These are phyloP conservation scores for Ophiognomonia clavigignenti-juglandacearum DNA, from an alignment of 2,329 filamentous ascomycete genomes.

Conservation along the genomic window DNA sequence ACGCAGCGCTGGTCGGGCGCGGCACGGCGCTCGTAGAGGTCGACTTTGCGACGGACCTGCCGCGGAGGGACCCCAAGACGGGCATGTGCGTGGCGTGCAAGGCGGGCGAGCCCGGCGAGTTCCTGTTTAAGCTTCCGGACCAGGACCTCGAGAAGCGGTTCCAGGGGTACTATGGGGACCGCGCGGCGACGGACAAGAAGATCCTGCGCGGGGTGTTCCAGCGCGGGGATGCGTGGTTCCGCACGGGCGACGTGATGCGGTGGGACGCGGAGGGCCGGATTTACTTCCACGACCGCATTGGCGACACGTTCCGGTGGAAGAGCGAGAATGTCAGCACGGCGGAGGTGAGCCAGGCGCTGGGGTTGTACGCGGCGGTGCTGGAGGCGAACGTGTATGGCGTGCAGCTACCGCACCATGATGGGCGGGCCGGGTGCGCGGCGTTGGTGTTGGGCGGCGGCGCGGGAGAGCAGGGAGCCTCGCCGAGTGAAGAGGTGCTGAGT, in stretches of 20 bases:
- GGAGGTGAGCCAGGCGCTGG: constrained; percentile 74
- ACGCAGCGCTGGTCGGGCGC: constrained; percentile 46
- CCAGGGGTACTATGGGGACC: constrained; percentile 78
- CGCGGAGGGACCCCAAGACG: constrained; percentile 62
- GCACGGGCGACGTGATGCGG: constrained; percentile 77
- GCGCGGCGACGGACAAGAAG: constrained; percentile 66
- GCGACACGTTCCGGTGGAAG: constrained; percentile 77
- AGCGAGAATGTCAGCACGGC: constrained; percentile 78
- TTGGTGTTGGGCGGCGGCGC: constrained; percentile 40
- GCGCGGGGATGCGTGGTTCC: constrained; percentile 77
- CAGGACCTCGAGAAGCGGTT: constrained; percentile 60
- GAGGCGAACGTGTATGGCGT: constrained; percentile 90
- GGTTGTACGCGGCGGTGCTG: constrained; percentile 58
- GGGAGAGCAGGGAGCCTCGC: too few species aligned
- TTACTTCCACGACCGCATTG: constrained; percentile 78
- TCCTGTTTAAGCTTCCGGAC: constrained; percentile 66
- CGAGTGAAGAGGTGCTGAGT: constrained; percentile 39
- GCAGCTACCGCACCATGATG: constrained; percentile 72
- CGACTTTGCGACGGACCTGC: constrained; percentile 66
- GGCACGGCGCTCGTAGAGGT: constrained; percentile 59
- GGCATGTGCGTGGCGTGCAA: constrained; percentile 60
- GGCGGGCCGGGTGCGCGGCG: constrained; percentile 69
- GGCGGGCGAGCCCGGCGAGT: constrained; percentile 65
- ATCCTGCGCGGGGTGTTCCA: constrained; percentile 67
- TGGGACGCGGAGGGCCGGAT: constrained; percentile 65